Base-by-base conservation (phyloP, 2,329 filamentous ascomycete species). In the Aspergillus unguis region DNA sequence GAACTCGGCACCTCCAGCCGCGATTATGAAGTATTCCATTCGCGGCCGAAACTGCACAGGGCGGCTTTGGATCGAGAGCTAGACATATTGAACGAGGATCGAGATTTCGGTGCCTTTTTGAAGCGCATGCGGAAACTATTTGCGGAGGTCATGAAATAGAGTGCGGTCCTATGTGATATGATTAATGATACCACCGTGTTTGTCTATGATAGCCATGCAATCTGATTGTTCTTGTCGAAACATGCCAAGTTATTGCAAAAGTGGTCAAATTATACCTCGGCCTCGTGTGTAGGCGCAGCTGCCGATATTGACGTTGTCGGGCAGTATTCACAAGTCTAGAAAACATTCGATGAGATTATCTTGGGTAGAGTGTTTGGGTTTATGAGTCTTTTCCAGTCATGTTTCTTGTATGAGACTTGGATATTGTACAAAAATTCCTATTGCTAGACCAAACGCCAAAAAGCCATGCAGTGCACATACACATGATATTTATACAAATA, bases 1-100 rank as follows among this genome's bases (percentile, higher is more conserved):
- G 92, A 97, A 75, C 77, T 99, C 52, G 85, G 87, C 61, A 95
- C 88, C 42, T 84, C 85, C 33, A 84, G 83, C 58, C 80, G 88
- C 55, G 92, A 96, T 64, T 97, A 96, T 71, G 87, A 89, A 58
- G 87, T 97, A 35, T 81, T 85, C 54, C 86, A 89, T 62, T 88
- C 86, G 63, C 80, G 87, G 66, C 94, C 94, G 9, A 83, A 80
- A 62, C 57, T 85, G 36, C 80, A 85, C 44, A 69, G 70, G 43
- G 76, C 77, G 5, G 75, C 77, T 33, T 74, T 85, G 25, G 80
- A 83, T 17, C 71, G 73, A 32, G 79, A 80, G 33, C 70, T 85
- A 31, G 79, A 83, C 51, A 70, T 77, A 53, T 64, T 85, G 58
- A 85, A 85, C 58, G 80, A 84, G 65, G 79, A 77, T 52, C 76